Percentiles rank a stretch among this genome's conserved stretches.
phyloP scores from a whole-genome alignment of 371 early-diverging fungal species.

The Zancudomyces culisetae region DNA sequence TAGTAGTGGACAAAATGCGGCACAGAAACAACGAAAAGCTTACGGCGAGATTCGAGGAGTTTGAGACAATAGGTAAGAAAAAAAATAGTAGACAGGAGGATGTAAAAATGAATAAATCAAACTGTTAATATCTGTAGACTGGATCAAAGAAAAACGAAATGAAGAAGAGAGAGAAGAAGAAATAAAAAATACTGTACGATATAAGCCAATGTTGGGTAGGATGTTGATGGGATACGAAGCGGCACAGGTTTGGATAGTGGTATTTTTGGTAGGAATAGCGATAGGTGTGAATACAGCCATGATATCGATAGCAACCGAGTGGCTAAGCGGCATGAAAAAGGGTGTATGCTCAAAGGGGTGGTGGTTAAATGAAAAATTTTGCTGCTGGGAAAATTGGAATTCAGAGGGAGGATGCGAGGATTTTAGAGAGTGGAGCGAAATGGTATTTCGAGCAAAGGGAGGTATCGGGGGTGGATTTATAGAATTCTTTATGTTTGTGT shows the following conservation, averaged over 20 bases:
- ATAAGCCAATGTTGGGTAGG: constrained; percentile 5
- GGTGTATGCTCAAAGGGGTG: constrained; percentile 77
- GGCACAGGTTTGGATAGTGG: constrained; percentile 72
- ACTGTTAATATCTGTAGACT: not conserved
- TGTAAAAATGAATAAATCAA: not conserved
- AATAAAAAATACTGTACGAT: not conserved
- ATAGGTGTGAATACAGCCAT: constrained; percentile 67
- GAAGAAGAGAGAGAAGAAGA: not conserved
- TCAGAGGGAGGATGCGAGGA: constrained; percentile 27
- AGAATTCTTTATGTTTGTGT: constrained; percentile 16
- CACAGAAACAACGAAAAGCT: not conserved
- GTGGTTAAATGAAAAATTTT: constrained; percentile 89
- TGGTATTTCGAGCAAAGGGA: no score
- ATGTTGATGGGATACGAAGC: constrained; percentile 44
- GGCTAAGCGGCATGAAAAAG: constrained; percentile 64
- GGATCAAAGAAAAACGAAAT: not conserved
- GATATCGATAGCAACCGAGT: constrained; percentile 69
- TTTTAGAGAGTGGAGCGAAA: constrained; percentile 36
- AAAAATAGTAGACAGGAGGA: not conserved
- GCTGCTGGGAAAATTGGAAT: constrained; percentile 66
- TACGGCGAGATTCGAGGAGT: constrained; percentile 3
- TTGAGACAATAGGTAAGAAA: constrained; percentile 2
- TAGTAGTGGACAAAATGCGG: no score
- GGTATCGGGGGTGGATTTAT: constrained; percentile 17
- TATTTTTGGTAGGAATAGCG: constrained; percentile 56